Percentiles rank a stretch among this genome's conserved stretches.
Evolutionary conservation across 768 basidiomycete genomes (phyloP).

Genomic region (Russula abietina): DNA sequence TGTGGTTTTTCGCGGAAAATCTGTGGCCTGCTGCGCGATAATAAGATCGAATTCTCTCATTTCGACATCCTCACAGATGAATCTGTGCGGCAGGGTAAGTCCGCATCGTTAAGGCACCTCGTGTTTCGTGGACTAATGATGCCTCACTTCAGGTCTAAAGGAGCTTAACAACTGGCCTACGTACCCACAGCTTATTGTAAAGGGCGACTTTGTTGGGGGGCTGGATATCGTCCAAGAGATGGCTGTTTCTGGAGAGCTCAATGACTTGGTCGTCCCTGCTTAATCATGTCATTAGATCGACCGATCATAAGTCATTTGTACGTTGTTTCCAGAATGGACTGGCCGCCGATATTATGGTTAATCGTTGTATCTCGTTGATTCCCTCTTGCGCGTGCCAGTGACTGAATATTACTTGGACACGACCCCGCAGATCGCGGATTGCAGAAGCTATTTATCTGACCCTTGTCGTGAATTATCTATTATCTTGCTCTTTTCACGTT

Average conservation of each 20-base stretch:
- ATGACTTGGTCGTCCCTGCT: slow-evolving; percentile 34
- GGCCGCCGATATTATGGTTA: background rate
- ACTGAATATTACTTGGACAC: background rate
- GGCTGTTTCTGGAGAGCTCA: slow-evolving; percentile 72
- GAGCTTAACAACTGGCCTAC: slow-evolving; percentile 59
- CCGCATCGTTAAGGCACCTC: background rate
- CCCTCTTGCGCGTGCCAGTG: too few species aligned
- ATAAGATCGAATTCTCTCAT: slow-evolving; percentile 46
- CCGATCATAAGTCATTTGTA: background rate
- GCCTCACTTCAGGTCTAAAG: slow-evolving; percentile 41
- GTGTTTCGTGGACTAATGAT: background rate
- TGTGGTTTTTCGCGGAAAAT: slow-evolving; percentile 59
- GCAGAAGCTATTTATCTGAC: background rate
- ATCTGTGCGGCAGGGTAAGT: slow-evolving; percentile 43
- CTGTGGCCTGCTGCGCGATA: slow-evolving; percentile 44
- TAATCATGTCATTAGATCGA: background rate
- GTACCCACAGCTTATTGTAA: slow-evolving; percentile 63
- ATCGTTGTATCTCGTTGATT: background rate
- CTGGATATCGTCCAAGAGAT: slow-evolving; percentile 90
- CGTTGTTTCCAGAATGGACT: background rate
- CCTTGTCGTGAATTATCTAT: background rate
- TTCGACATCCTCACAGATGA: slow-evolving; percentile 59
- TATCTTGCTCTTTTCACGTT: background rate
- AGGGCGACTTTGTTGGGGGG: slow-evolving; percentile 93
- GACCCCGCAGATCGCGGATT: background rate